Evolutionary conservation across 106 monocot genomes (phyloP).

Genomic region (Dendrobium catenatum): DNA sequence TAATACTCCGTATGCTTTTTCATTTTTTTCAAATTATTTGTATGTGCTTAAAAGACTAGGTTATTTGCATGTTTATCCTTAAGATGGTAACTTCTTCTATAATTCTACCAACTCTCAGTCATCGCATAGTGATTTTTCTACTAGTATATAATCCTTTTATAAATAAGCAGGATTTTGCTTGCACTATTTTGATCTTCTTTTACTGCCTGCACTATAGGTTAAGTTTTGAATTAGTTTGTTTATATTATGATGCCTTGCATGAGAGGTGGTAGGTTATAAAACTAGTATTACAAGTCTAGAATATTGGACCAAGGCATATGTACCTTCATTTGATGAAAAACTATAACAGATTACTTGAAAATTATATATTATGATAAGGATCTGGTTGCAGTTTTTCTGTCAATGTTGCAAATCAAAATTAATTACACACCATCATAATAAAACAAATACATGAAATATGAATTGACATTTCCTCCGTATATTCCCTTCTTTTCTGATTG

Average conservation of each 20-base stretch:
- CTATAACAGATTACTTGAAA: neutral
- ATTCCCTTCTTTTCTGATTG: no score
- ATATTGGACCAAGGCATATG: neutral
- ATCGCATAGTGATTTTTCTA: neutral
- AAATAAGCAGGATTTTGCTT: neutral
- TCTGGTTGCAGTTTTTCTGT: no score
- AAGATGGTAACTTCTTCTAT: neutral
- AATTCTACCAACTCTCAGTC: neutral
- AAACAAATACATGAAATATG: no score
- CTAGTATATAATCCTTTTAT: neutral
- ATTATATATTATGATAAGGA: no score
- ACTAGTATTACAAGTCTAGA: neutral
- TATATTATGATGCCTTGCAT: neutral
- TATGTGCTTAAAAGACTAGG: no score
- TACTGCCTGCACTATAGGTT: neutral
- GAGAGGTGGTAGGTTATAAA: neutral
- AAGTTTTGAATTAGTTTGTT: neutral
- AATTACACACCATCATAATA: no score
- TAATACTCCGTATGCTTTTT: neutral
- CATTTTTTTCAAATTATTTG: no score
- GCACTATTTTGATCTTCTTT: neutral
- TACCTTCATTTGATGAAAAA: neutral
- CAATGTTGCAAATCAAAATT: no score
- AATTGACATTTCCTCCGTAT: no score
- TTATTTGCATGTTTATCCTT: neutral